These are phyloP conservation scores for Hippophae tibetana DNA, from an alignment of 306 rosid genomes.

Conservation along the genomic window DNA sequence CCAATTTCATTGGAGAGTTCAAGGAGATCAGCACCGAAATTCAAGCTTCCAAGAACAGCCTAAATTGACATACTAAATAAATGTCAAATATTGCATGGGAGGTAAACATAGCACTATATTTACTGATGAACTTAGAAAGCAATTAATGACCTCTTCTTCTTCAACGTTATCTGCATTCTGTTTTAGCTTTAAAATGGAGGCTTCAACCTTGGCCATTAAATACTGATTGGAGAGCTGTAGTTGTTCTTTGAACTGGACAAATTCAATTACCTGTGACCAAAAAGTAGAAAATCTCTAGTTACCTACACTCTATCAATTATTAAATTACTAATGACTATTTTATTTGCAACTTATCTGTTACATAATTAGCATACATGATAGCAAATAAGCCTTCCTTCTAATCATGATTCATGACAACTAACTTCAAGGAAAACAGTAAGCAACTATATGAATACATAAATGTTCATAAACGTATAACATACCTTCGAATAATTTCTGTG, in stretches of 20 bases:
- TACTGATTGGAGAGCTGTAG: slow-evolving; percentile 79
- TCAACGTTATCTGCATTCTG: slow-evolving; percentile 72
- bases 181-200: slow-evolving; percentile 68
- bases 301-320: not conserved
- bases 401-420: not conserved
- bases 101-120: slow-evolving; percentile 3
- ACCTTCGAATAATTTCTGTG: slow-evolving; percentile 94
- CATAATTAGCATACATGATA: too few species aligned
- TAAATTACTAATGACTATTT: too few species aligned
- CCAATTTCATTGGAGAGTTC: slow-evolving; percentile 80
- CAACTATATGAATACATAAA: slow-evolving; percentile 4
- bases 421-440: slow-evolving; percentile 18
- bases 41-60: slow-evolving; percentile 65
- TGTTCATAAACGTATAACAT: slow-evolving; percentile 9
- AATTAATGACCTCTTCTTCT: slow-evolving; percentile 63
- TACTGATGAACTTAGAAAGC: slow-evolving; percentile 11
- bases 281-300: not conserved
- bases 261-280: slow-evolving; percentile 75
- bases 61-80: slow-evolving; percentile 19
- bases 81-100: not conserved
- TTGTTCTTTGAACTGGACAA: slow-evolving; percentile 86
- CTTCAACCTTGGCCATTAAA: slow-evolving; percentile 68
- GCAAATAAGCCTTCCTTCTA: too few species aligned
- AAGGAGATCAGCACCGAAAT: slow-evolving; percentile 62
- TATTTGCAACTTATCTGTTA: too few species aligned